Evolutionary conservation across 306 rosid species (phyloP), one percentile per base, ranked within the genome.

Genomic region (Ormosia emarginata): DNA sequence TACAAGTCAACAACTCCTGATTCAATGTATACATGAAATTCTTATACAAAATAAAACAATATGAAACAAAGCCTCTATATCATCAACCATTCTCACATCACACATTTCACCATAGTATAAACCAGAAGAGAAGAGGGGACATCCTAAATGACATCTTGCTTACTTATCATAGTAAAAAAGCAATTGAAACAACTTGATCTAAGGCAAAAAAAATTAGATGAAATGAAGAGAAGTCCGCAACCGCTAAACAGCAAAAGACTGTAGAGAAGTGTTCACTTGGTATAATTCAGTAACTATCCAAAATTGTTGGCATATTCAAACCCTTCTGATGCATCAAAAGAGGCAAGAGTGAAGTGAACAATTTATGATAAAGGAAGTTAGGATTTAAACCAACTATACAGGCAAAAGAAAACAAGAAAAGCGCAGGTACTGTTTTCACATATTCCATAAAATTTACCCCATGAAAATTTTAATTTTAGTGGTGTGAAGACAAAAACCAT

Each of bases 121-220:
- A 84, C 81, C 67, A 68, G 66, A 67, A 70, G 58, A 80, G 34
- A 56, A 79, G 9, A 58, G 8, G 57, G 41, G 61, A 40, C 53
- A 67, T 58, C 61, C 81, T 44, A 53, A 17, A 77, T 69, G 39
- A 12, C 37, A 83, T 77, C 32, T 17, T 77, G 78, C 50, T 62
- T 32, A 17, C 75, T 61, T 50, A 78, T 63, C 56, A 71, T 33
- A 55, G 83, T 41, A 34, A 57, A 58, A 13, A 76, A 37, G 46
- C 24, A 74, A 47, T 37, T 57, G 67, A 79, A 71, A 71, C 50
- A 84, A 36, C 11, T 10, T 11, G 50, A 68, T 66, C 73, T 29
- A 36, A 33, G 10, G 41, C 3, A 56, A 79, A 78, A n/a, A 30
- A 24, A 24, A 24, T 0, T n/a, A 77, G 32, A 59, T 3, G 15